Conservation (phyloP, 2,329 filamentous ascomycete genomes). For the Aspergillus glaucus region DNA sequence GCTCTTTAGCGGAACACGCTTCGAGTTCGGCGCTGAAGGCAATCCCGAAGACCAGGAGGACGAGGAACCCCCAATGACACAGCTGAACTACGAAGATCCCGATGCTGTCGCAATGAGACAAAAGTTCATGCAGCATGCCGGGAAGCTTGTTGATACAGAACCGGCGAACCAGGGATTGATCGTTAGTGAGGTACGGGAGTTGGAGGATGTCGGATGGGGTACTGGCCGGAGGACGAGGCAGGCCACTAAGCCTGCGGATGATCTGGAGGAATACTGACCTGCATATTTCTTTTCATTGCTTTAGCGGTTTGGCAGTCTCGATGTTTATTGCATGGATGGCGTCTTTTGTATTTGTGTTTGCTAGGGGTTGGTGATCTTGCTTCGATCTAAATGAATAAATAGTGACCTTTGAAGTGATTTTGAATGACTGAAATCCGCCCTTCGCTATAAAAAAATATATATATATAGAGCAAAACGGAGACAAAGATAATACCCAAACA, state of each 20-base stretch:
- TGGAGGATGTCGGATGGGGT: constrained; percentile 30
- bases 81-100: constrained; percentile 44
- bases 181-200: constrained; percentile 26
- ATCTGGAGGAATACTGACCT: constrained; percentile 1
- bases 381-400: background rate
- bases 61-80: constrained; percentile 39
- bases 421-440: too few relatives aligned
- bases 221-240: constrained; percentile 31
- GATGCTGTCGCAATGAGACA: constrained; percentile 53
- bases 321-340: constrained; percentile 2
- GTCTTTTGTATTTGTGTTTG: background rate
- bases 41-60: constrained; percentile 19
- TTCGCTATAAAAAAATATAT: too few relatives aligned
- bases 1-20: constrained; percentile 24
- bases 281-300: background rate
- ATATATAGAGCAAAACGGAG: too few relatives aligned
- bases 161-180: constrained; percentile 12
- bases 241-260: constrained; percentile 16
- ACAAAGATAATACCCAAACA: background rate
- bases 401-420: background rate
- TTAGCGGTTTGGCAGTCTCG: background rate
- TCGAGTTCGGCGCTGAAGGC: constrained; percentile 23
- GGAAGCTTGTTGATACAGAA: constrained; percentile 37
- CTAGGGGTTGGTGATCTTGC: background rate
- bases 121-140: constrained; percentile 42